Base-by-base conservation (phyloP, 176 grass and related monocot genomes). In the Zoysia japonica region DNA sequence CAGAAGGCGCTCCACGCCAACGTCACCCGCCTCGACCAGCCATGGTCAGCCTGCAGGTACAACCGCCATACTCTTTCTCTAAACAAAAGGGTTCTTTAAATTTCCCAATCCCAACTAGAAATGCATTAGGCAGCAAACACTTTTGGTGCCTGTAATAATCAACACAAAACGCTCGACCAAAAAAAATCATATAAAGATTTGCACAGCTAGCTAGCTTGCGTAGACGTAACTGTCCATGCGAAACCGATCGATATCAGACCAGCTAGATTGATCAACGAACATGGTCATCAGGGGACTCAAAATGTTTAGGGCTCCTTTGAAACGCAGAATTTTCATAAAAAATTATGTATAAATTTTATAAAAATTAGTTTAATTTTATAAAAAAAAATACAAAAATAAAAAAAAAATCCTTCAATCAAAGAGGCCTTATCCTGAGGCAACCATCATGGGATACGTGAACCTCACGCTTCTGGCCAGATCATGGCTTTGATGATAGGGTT, bases 1-100 rank as follows among this genome's bases (percentile, higher is more conserved):
- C 94, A 97, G 38, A 77, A 59, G 80, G 94, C 91, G 20, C 72
- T 97, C 36, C 94, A 97, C 85, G 94, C 94, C 0, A 97, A 97
- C 79, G 79, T 90, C 59, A 94, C 91, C 10, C 87, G 80, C 20
- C 89, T 97, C 65, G 75, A 74, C 12, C 70, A 97, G 67, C 42
- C 71, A 4, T 97, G 94, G 94, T 92, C 91, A 1, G 9, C 68
- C 28, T 97, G 94, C 87, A 97, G 94, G 94, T 94, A 91, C 56
- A 50, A 9, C 20, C 1, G 42, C 52, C 19, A 28, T 62, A 62
- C 55, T 5, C 53, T 11, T 10, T 40, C 36, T 2, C 37, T 5
- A 12, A 56, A 43, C 9, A 73, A 49, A 47, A 46, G 1, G 2
- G 13, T 42, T 66, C 38, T 60, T 60, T 57, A 8, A 8, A 0